Evolutionary conservation across 495 filamentous ascomycete genomes (phyloP).

Genomic region (Podospora bellae-mahoneyi): DNA sequence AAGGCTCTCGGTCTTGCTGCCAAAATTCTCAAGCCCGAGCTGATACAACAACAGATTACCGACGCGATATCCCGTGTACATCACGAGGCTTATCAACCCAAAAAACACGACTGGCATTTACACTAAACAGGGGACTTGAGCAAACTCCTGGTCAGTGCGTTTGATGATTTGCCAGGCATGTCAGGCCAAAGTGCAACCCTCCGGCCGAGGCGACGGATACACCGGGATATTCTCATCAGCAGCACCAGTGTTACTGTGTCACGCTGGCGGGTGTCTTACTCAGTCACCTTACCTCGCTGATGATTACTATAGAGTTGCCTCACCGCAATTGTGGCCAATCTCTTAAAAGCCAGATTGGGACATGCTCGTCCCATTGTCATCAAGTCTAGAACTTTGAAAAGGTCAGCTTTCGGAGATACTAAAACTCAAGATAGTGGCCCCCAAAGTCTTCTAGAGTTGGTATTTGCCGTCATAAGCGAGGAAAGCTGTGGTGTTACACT

Average conservation of each 20-base stretch:
- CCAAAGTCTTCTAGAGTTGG: background rate
- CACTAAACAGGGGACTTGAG: conserved; percentile 2
- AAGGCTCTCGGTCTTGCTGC: background rate
- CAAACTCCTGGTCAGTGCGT: conserved; percentile 1
- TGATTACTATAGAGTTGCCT: background rate
- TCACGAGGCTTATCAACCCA: background rate
- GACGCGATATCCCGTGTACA: background rate
- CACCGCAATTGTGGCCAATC: background rate
- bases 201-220: background rate
- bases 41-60: conserved; percentile 5
- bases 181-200: background rate
- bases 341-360: background rate
- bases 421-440: background rate
- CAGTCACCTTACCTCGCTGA: background rate
- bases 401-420: background rate
- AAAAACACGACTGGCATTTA: background rate
- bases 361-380: background rate
- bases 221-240: background rate
- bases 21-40: background rate
- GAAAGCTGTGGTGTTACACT: background rate
- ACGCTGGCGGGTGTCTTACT: background rate
- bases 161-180: background rate
- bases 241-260: background rate
- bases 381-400: background rate
- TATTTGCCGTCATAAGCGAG: background rate